phyloP scores from a whole-genome alignment of 73 alveolate genomes.

The Uronychia setigera region DNA sequence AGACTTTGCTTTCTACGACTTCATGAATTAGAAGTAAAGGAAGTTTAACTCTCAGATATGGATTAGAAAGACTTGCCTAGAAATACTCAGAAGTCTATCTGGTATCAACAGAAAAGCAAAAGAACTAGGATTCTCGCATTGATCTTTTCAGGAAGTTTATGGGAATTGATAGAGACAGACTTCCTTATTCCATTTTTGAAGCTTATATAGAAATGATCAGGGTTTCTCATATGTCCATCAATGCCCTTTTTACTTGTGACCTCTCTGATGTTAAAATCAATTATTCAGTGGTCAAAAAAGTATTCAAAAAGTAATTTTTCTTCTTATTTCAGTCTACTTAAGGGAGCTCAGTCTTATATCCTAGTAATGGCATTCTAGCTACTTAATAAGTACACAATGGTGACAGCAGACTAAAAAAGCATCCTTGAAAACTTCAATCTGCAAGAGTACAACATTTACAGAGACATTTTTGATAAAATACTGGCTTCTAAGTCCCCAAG shows the following conservation, averaged over 20 bases:
- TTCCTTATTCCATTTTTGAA: conserved; percentile 38
- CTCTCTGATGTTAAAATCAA: conserved; percentile 5
- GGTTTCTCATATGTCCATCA: conserved; percentile 15
- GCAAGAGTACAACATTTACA: conserved; percentile 1
- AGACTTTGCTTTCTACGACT: conserved; percentile 27
- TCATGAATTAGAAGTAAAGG: conserved; percentile 30
- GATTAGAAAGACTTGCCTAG: conserved; percentile 31
- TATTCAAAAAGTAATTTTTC: neutral
- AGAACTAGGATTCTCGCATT: conserved; percentile 35
- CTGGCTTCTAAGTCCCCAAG: neutral
- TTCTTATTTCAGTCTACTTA: neutral
- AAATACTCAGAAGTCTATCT: conserved; percentile 48
- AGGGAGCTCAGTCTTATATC: conserved; percentile 12
- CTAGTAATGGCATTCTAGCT: neutral
- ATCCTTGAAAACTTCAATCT: neutral
- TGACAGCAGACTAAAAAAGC: conserved; percentile 17
- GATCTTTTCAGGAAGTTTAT: conserved; percentile 46
- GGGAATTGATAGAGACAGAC: conserved; percentile 41
- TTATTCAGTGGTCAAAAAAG: conserved; percentile 10
- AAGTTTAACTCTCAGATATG: neutral
- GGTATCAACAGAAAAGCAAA: neutral
- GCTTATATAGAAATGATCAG: conserved; percentile 19
- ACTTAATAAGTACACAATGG: conserved; percentile 19
- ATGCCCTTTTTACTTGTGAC: conserved; percentile 13
- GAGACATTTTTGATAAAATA: conserved; percentile 7